These are phyloP conservation scores for Sphaerulina populicola DNA, from an alignment of 2,329 filamentous ascomycete genomes.

Conservation along the genomic window DNA sequence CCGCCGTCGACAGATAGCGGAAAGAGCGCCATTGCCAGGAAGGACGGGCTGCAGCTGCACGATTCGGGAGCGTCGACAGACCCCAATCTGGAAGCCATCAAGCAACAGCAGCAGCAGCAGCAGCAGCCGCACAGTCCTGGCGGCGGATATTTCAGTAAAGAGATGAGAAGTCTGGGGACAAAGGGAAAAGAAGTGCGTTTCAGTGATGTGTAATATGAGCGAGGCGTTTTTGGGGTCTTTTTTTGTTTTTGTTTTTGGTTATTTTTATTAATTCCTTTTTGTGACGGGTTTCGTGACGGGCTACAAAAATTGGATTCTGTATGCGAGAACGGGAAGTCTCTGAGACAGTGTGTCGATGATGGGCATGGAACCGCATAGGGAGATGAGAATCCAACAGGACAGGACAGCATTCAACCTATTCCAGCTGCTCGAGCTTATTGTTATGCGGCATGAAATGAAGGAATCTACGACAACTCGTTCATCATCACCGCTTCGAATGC, in stretches of 20 bases:
- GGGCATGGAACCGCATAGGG: not conserved
- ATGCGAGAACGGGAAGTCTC: not conserved
- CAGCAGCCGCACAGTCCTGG: not conserved
- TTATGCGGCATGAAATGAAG: too few relatives aligned
- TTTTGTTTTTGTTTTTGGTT: not conserved
- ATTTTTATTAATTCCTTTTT: too few relatives aligned
- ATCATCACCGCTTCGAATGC: too few relatives aligned
- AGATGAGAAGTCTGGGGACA: not conserved
- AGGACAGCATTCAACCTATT: too few relatives aligned
- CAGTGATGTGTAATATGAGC: not conserved
- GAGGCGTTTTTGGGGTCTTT: not conserved
- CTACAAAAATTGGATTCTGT: too few relatives aligned
- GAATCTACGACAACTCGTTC: too few relatives aligned
- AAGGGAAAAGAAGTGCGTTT: not conserved
- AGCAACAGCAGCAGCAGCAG: not conserved
- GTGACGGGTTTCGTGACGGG: too few relatives aligned
- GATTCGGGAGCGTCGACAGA: not conserved
- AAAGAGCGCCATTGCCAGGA: not conserved
- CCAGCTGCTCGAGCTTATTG: too few relatives aligned
- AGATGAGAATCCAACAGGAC: too few relatives aligned
- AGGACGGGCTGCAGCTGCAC: not conserved
- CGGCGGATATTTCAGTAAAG: not conserved
- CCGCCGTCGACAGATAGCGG: not conserved
- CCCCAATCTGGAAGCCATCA: not conserved
- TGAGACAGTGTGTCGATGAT: constrained; percentile 9